A percentile compares a stretch with the other conserved stretches of the same genome.
Evolutionary conservation across 2,329 filamentous ascomycete species (phyloP).

Genomic region (Cladophialophora yegresii): DNA sequence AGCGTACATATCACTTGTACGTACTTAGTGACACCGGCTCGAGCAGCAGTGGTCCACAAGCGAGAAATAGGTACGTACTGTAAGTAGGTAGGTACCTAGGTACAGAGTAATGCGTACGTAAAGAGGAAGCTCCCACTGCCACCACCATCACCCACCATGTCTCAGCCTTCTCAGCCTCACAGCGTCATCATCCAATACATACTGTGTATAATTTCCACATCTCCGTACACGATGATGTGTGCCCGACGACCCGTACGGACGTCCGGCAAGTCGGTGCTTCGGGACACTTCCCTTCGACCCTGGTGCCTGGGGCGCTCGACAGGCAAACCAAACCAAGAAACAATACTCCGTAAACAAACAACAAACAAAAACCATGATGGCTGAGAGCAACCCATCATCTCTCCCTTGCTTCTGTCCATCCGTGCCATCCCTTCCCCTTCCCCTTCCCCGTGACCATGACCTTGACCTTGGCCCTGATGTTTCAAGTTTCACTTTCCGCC

Average conservation of each 20-base stretch:
- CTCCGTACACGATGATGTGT: neutral
- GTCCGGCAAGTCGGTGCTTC: neutral
- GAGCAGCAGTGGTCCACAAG: too few species aligned
- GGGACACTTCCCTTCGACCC: neutral
- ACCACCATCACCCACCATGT: neutral
- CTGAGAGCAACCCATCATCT: neutral
- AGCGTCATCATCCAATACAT: neutral
- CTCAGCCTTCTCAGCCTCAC: constrained; percentile 7
- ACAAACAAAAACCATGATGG: neutral
- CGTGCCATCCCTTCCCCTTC: too few species aligned
- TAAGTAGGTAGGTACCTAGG: too few species aligned
- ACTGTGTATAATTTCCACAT: too few species aligned
- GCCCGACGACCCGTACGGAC: neutral
- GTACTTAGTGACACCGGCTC: too few species aligned
- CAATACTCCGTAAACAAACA: neutral
- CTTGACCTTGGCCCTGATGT: too few species aligned
- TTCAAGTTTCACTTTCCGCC: neutral
- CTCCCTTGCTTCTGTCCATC: neutral
- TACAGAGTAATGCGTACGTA: neutral
- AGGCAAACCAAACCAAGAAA: neutral
- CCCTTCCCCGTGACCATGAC: neutral
- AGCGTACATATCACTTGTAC: too few species aligned
- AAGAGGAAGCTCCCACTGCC: neutral
- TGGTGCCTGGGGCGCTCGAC: neutral
- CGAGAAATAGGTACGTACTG: too few species aligned